Evolutionary conservation across 1,284 basidiomycete genomes (phyloP).

Genomic region (Ceratobasidium sp.): DNA sequence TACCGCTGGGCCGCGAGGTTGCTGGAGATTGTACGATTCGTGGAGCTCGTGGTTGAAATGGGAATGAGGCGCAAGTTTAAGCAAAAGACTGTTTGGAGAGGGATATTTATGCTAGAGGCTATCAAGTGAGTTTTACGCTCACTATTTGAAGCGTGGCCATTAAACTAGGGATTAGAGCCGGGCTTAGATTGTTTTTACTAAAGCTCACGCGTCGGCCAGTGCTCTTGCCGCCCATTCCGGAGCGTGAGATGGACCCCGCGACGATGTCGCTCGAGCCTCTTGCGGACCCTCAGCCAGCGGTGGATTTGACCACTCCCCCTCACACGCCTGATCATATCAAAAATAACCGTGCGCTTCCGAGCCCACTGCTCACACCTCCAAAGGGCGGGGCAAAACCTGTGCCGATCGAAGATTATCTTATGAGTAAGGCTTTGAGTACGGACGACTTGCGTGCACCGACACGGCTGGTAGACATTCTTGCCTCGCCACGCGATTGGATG

Average conservation of each 20-base stretch:
- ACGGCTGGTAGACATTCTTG: constrained; percentile 70
- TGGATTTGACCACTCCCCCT: constrained; percentile 60
- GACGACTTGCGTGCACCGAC: constrained; percentile 69
- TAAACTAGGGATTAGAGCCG: constrained; percentile 63
- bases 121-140: constrained; percentile 72
- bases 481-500: constrained; percentile 75
- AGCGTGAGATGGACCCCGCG: constrained; percentile 84
- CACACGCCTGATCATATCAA: constrained; percentile 77
- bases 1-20: constrained; percentile 82
- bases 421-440: constrained; percentile 79
- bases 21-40: constrained; percentile 79
- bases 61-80: constrained; percentile 73
- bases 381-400: constrained; percentile 48
- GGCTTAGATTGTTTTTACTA: constrained; percentile 76
- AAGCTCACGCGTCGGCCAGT: constrained; percentile 78
- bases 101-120: constrained; percentile 76
- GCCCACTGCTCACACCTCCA: constrained; percentile 66
- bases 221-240: constrained; percentile 79
- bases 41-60: constrained; percentile 89
- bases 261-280: constrained; percentile 64
- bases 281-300: constrained; percentile 65
- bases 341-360: constrained; percentile 71
- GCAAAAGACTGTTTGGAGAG: constrained; percentile 71
- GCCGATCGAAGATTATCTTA: constrained; percentile 76
- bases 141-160: neutral